Evolutionary conservation across 1,139 yeast species (phyloP), one percentile per base, ranked within the genome.

Genomic region (Pichia sp.): DNA sequence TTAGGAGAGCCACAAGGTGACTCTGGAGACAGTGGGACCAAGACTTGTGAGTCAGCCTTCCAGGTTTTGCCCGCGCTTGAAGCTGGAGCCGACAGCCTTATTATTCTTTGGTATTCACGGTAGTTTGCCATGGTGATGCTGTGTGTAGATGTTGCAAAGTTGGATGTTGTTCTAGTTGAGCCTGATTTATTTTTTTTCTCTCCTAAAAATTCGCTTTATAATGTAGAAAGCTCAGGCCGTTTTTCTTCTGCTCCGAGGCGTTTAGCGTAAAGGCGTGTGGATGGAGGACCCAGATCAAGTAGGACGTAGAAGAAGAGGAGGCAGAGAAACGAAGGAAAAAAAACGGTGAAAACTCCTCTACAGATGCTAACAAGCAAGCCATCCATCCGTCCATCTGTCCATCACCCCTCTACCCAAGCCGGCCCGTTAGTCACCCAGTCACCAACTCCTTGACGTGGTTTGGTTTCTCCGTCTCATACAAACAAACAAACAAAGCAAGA

Each of bases 61-160:
- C 24, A 12, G 29, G 38, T 30, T 16, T 36, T 45, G 10, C 31
- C 46, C 16, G 46, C 27, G 30, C 24, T 27, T 6, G 52, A 27
- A 12, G 24, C 34, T 38, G 34, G 17, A 6, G 56, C 40, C 24
- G 48, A n/a, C 12, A 57, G 34, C 38, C 50, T 55, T 42, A 59
- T 59, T 12, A 59, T 55, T 34, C 55, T 62, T 56, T 69, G 73
- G 55, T 69, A 69, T 47, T 65, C 67, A 57, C 72, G 65, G 57
- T 69, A 69, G 51, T 60, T 64, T 4, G 66, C 49, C 69, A 64
- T 64, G 9, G 29, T 27, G 29, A 7, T 27, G 29, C 29, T 27
- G 29, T 27, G 29, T 27, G 29, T 27, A 27, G 29, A 7, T 27
- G 29, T n/a, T 27, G 29, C 6, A 27, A 27, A 6, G 29, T 27